Evolutionary conservation across 768 basidiomycete species (phyloP), one percentile per base, ranked within the genome.

Genomic region (Russula dissimulans): DNA sequence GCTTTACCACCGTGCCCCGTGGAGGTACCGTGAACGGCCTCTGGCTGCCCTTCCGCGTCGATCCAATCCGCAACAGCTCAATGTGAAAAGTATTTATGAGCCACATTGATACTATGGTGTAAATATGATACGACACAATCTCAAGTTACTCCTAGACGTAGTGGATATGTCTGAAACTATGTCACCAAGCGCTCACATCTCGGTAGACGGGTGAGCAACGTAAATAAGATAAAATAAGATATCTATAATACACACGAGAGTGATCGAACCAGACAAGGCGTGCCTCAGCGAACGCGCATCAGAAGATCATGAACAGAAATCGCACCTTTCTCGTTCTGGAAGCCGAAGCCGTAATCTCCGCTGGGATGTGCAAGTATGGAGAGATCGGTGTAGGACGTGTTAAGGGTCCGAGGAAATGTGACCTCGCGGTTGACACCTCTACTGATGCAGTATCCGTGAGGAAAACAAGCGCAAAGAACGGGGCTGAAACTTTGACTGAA

Each of bases 401-500:
- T 82, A 26, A 68, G 69, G n/a, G 70, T 71, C 65, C 79, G 80
- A 11, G 80, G 60, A 34, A 69, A 69, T 29, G 70, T 71, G 65
- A 79, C 79, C 85, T 86, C 15, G 72, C 65, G 1, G 71, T 69
- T 18, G 67, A 69, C 7, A 71, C 68, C 48, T 76, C 76, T 0
- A 70, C 57, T 36, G 76, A 66, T 4, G 79, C 76, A 31, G 69
- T 60, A 53, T 75, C 70, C 5, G 74, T 79, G 34, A 91, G 73
- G 76, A 89, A 89, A 60, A 92, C 86, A 47, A 92, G 76, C 1
- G 88, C 88, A 61, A 86, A 84, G 41, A 81, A 81, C 0, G 91
- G 89, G 0, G 87, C 86, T 38, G 81, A 79, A 48, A 91, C 81
- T 8, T 76, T 76, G 51, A 91, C 75, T 26, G 71, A 64, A 70